Evolutionary conservation across 75 land plant species (phyloP).

Genomic region (Ceratopteris richardii): DNA sequence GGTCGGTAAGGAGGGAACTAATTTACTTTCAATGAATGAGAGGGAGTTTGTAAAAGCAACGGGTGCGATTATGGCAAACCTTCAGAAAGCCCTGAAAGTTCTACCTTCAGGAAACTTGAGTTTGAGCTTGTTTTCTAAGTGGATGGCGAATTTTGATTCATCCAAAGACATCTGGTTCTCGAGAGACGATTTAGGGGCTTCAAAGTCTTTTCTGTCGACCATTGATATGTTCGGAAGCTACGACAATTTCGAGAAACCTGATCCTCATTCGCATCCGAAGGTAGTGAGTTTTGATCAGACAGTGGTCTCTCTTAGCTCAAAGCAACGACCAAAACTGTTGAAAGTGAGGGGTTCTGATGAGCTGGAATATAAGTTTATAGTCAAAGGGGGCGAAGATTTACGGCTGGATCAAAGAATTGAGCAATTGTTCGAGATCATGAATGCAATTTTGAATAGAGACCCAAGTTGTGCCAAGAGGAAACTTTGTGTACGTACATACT

Average conservation of each 20-base stretch:
- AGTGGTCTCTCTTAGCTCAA: constrained; percentile 29
- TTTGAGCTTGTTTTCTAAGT: constrained; percentile 35
- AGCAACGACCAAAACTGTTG: constrained; percentile 42
- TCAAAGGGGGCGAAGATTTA: constrained; percentile 49
- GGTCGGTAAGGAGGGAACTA: constrained; percentile 32
- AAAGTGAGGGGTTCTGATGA: constrained; percentile 54
- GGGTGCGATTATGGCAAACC: constrained; percentile 12
- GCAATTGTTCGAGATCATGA: constrained; percentile 46
- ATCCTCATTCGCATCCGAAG: constrained; percentile 18
- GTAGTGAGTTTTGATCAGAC: constrained; percentile 41
- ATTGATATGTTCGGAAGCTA: constrained; percentile 41
- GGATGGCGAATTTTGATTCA: constrained; percentile 41
- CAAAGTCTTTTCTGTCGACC: too few species aligned
- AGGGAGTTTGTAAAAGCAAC: constrained; percentile 19
- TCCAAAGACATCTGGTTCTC: constrained; percentile 5
- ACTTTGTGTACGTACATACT: constrained; percentile 32
- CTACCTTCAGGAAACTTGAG: constrained; percentile 25
- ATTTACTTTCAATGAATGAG: constrained; percentile 29
- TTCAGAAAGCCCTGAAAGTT: constrained; percentile 17
- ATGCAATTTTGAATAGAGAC: constrained; percentile 27
- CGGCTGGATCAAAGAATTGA: constrained; percentile 46
- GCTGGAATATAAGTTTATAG: constrained; percentile 40
- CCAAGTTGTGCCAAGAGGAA: constrained; percentile 27
- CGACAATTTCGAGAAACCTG: constrained; percentile 21
- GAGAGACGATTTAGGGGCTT: not conserved